These are phyloP conservation scores for Picea engelmannii DNA, from an alignment of 83 land plant species.

Conservation along the genomic window DNA sequence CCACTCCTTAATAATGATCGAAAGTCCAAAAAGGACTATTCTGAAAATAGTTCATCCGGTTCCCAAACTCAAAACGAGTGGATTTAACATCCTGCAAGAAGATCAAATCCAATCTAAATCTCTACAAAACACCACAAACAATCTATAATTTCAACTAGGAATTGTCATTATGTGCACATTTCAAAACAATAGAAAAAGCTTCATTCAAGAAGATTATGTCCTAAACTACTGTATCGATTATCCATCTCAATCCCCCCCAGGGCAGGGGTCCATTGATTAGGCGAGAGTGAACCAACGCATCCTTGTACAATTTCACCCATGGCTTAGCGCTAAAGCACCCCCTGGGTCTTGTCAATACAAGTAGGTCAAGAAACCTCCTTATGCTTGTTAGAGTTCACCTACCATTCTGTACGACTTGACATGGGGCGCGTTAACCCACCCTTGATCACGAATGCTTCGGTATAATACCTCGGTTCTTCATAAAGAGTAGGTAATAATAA, in stretches of 20 bases:
- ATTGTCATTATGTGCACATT: background rate
- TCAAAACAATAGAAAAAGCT: background rate
- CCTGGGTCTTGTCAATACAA: background rate
- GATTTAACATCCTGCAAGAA: background rate
- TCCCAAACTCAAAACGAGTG: background rate
- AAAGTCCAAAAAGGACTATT: background rate
- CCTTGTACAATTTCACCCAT: background rate
- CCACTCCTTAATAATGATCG: background rate
- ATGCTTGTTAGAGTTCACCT: background rate
- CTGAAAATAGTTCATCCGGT: background rate
- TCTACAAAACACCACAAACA: background rate
- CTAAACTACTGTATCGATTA: background rate
- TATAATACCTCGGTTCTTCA: too few relatives aligned
- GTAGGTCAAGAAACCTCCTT: background rate
- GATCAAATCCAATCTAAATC: background rate
- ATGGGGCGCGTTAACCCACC: too few relatives aligned
- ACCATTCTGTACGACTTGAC: too few relatives aligned
- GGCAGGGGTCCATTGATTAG: too few relatives aligned
- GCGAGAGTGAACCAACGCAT: background rate
- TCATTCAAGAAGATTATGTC: background rate
- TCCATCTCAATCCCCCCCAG: background rate
- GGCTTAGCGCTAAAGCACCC: background rate
- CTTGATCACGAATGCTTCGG: too few relatives aligned
- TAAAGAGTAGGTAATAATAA: too few relatives aligned
- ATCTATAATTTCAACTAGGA: background rate